Conservation (phyloP, 768 basidiomycete species). For the Pisolithus marmoratus region DNA sequence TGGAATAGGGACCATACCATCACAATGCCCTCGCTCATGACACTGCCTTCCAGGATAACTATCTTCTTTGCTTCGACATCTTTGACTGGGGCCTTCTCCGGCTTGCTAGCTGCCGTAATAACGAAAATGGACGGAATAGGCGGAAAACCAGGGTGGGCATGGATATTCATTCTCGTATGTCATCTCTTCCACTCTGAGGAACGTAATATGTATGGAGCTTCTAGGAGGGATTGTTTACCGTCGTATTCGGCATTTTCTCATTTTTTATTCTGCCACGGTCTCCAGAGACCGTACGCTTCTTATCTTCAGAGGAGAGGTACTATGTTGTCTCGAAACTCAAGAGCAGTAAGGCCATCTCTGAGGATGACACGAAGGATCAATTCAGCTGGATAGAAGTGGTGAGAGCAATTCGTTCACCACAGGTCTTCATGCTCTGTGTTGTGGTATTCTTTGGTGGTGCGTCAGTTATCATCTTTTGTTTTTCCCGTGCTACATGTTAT, state of each 20-base stretch:
- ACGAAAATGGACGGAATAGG: slow-evolving; percentile 48
- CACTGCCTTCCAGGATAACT: slow-evolving; percentile 26
- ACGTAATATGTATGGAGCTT: background rate
- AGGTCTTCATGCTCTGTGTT: slow-evolving; percentile 47
- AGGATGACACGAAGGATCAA: slow-evolving; percentile 37
- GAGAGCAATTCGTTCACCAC: slow-evolving; percentile 43
- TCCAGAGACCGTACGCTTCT: slow-evolving; percentile 42
- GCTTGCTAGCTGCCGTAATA: slow-evolving; percentile 57
- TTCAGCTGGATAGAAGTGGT: slow-evolving; percentile 57
- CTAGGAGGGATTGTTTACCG: slow-evolving; percentile 58
- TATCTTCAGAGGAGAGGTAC: slow-evolving; percentile 43
- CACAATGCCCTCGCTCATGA: slow-evolving; percentile 5
- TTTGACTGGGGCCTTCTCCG: slow-evolving; percentile 57
- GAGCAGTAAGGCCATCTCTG: slow-evolving; percentile 26
- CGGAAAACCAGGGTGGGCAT: slow-evolving; percentile 54
- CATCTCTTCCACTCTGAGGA: background rate
- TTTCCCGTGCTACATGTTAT: background rate
- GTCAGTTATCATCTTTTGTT: slow-evolving; percentile 9
- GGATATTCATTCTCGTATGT: slow-evolving; percentile 51
- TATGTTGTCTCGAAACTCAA: slow-evolving; percentile 33
- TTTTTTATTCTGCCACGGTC: slow-evolving; percentile 46
- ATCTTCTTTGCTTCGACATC: slow-evolving; percentile 40
- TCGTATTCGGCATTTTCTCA: slow-evolving; percentile 46
- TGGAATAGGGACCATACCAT: background rate
- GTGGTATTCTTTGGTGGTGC: slow-evolving; percentile 50